Base-by-base conservation (phyloP, 345 rosid species). In the Salix dunnii region DNA sequence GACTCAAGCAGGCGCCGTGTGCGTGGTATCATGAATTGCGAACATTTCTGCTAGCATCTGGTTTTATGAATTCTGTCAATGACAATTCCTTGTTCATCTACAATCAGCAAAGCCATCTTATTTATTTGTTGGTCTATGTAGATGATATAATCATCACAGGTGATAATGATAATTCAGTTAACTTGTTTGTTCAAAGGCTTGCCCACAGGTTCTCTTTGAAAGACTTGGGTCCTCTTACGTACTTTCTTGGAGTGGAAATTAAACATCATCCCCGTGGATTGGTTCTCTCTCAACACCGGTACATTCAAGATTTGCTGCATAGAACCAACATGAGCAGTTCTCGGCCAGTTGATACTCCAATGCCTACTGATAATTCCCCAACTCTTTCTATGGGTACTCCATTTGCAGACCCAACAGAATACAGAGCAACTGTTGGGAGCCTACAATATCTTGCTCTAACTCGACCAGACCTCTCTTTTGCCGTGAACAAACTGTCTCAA, bases 221-320 rank as follows among this genome's bases (percentile, higher is more conserved):
- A 0, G 21, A 4, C 16, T 0, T 16, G 0, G 20, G 53, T 0
- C 5, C 20, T 3, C 21, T 48, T 0, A 48, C 21, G 0, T 16
- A 48, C 4, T 48, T 48, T 1, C 21, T 48, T 4, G 53, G 53
- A 3, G 53, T 48, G 1, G 53, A 48, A 48, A 48, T 16, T 2
- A 7, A 36, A 31, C 33, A 7, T 0, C 40, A 36, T 36, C 10
- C 7, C 8, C 0, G 1, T 8, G 2, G 1, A 2, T 4, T 14
- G 20, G 18, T 46, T 1, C 51, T 46, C 0, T 46, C 20, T 1
- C 6, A 46, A 5, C 20, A 46, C 5, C 3, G 18, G 0, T 46
- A 46, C 1, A 46, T 46, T 14, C 51, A 46, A 2, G 18, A 46
- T 16, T 5, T 46, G 5, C 0, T 46, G 18, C 20, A 14, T 14